Percentiles rank a stretch among this genome's conserved stretches.
These are phyloP conservation scores for Linnemannia hyalina DNA, from an alignment of 192 early-diverging fungal genomes.

Conservation along the genomic window DNA sequence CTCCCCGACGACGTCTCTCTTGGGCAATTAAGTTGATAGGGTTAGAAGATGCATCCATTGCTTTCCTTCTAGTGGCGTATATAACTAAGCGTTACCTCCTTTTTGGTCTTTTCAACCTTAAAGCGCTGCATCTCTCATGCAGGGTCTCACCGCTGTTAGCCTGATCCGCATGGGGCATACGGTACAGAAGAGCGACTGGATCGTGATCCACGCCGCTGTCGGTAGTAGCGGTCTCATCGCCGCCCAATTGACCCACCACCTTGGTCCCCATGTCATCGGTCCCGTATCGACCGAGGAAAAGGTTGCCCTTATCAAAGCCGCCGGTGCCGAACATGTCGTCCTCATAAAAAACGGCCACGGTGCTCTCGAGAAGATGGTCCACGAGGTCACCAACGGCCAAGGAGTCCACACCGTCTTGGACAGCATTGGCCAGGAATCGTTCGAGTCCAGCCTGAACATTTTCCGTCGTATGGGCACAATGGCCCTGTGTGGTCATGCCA, in stretches of 20 bases:
- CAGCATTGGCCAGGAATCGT: no score
- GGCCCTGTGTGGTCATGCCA: conserved; percentile 89
- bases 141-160: conserved; percentile 84
- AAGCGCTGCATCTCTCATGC: conserved; percentile 62
- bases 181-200: conserved; percentile 78
- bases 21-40: conserved; percentile 11
- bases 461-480: conserved; percentile 74
- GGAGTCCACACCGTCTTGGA: no score
- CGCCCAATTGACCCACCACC: conserved; percentile 76
- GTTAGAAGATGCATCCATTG: no score
- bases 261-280: conserved; percentile 89
- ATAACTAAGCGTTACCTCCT: no score
- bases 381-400: no score
- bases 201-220: conserved; percentile 90
- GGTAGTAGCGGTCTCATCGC: conserved; percentile 87
- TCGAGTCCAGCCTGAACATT: conserved; percentile 73
- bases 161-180: conserved; percentile 74
- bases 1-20: conserved; percentile 7
- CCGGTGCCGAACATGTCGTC: conserved; percentile 80
- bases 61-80: no score
- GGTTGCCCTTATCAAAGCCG: conserved; percentile 63
- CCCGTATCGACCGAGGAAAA: conserved; percentile 82
- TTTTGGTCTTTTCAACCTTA: no score
- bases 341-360: conserved; percentile 69
- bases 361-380: conserved; percentile 72